These are phyloP conservation scores for Polygonum aviculare DNA, from an alignment of 148 eudicot genomes.

Conservation along the genomic window DNA sequence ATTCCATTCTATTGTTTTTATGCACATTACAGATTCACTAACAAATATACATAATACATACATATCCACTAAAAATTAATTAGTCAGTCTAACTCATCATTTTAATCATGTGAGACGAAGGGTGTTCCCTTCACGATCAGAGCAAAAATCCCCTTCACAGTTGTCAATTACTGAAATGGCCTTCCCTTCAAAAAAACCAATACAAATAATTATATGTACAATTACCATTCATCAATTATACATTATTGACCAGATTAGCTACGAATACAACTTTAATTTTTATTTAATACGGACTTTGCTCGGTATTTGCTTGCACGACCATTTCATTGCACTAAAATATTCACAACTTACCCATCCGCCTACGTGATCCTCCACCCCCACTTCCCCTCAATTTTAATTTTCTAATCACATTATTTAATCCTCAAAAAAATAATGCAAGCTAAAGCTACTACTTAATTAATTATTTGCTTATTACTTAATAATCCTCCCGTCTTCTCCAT, in stretches of 20 bases:
- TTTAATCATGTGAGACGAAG: background rate
- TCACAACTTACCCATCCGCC: conserved; percentile 9
- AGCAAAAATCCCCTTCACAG: background rate
- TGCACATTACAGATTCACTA: no score
- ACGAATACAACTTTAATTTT: background rate
- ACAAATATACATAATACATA: background rate
- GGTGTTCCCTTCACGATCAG: conserved; percentile 6
- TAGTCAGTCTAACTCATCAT: background rate
- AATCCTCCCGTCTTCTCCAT: conserved; percentile 4
- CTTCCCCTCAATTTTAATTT: background rate
- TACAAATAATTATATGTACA: background rate
- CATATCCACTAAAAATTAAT: background rate
- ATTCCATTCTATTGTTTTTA: no score
- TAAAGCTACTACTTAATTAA: conserved; percentile 3
- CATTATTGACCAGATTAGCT: background rate
- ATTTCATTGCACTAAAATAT: background rate
- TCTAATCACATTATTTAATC: background rate
- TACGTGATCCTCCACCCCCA: conserved; percentile 8
- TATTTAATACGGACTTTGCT: background rate
- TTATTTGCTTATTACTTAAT: background rate
- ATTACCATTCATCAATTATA: background rate
- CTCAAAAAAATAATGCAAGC: conserved; percentile 1
- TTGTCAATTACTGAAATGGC: background rate
- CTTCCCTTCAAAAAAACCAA: background rate
- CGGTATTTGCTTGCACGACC: conserved; percentile 15